Evolutionary conservation across 306 rosid genomes (phyloP), one percentile per base, ranked within the genome.

Genomic region (Canavalia ensiformis): DNA sequence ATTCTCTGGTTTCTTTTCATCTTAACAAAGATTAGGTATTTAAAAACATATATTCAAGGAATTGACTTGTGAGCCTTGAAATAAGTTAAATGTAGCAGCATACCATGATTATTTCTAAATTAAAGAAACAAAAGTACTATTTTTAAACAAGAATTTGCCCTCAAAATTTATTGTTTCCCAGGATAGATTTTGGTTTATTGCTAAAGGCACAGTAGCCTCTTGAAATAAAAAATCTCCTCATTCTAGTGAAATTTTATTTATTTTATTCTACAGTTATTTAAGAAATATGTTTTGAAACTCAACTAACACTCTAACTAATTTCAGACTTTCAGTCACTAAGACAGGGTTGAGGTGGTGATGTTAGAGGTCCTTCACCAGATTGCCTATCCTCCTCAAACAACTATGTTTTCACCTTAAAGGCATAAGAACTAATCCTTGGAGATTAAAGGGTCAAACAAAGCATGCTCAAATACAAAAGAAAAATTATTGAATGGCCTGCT

Each of bases 201-300:
- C 8, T 76, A 56, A 81, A 31, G 66, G 37, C 70, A 67, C 50
- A 46, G 18, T 39, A 52, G 71, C 39, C 28, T 67, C 47, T 31
- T 59, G 74, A 57, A 81, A 76, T 64, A 55, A 63, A 74, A 75
- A 56, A 51, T 39, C 45, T 30, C 67, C 60, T 47, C 72, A 47
- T 65, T 47, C 80, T 31, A 10, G 11, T 63, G 62, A 42, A 65
- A 35, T 33, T 57, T 34, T 41, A 50, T 79, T 58, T 50, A 51
- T 79, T 79, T 42, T 42, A 64, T 28, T 29, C 49, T 35, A 34
- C 78, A 59, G 39, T 42, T 58, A 37, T 76, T 25, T 10, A 18
- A 42, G 68, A 81, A 54, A 54, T 8, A 63, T 50, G 63, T 80
- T 51, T 35, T 35, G 76, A 59, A 59, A 50, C 64, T 80, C 63